These are phyloP conservation scores for Calonectria honghensis DNA, from an alignment of 2,329 filamentous ascomycete genomes.

Conservation along the genomic window DNA sequence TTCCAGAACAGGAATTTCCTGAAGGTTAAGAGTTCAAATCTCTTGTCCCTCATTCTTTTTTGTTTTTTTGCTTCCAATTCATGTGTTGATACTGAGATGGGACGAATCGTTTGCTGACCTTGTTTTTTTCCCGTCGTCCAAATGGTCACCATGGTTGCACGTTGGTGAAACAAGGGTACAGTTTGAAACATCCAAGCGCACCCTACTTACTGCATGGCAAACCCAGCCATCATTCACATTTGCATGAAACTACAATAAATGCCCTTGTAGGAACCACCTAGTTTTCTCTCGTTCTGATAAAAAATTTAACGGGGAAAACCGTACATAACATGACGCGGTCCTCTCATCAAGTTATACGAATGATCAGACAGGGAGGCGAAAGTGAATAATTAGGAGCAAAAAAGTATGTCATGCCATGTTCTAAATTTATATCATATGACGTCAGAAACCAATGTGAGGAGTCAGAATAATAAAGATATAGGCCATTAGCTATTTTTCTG, in stretches of 20 bases:
- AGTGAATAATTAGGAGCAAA: neutral
- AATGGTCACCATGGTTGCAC: neutral
- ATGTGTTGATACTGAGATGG: neutral
- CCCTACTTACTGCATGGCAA: constrained; percentile 3
- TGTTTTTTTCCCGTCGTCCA: neutral
- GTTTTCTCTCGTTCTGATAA: neutral
- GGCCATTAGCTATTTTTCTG: constrained; percentile 2
- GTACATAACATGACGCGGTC: neutral
- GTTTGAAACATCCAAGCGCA: constrained; percentile 18
- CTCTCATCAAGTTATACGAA: neutral
- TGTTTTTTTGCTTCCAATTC: neutral
- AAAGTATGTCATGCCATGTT: neutral
- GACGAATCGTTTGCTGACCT: neutral
- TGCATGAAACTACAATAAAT: neutral
- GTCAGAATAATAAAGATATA: constrained; percentile 1
- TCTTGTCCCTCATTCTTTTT: constrained; percentile 29
- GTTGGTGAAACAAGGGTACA: neutral
- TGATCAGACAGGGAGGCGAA: neutral
- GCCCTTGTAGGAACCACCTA: too few species aligned
- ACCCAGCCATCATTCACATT: neutral
- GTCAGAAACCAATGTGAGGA: constrained; percentile 1
- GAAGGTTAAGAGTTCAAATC: constrained; percentile 32
- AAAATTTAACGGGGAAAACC: neutral
- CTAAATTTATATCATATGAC: constrained; percentile 26
- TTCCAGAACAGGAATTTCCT: constrained; percentile 30